Percentiles rank a stretch among this genome's conserved stretches.
phyloP scores from a whole-genome alignment of 1,284 basidiomycete species.

The Golubevia sp. region DNA sequence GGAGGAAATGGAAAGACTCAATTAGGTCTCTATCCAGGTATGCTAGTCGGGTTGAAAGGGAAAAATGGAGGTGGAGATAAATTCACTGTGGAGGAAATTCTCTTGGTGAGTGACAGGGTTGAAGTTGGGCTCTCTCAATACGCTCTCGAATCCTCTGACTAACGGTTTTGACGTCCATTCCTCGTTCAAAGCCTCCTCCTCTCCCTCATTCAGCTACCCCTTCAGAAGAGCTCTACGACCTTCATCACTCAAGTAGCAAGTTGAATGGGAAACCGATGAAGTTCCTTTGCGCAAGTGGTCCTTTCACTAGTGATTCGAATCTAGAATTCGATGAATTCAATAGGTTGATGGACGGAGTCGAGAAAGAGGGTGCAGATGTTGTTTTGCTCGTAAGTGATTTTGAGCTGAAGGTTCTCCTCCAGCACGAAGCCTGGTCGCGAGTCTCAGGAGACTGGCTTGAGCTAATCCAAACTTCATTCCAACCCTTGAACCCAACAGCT shows the following conservation, averaged over 20 bases:
- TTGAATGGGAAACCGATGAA: slow-evolving; percentile 19
- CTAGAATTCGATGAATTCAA: slow-evolving; percentile 49
- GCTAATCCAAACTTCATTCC: too few relatives aligned
- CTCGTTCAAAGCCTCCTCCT: slow-evolving; percentile 26
- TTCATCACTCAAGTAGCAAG: slow-evolving; percentile 12
- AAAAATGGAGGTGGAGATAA: slow-evolving; percentile 85
- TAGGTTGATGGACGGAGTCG: slow-evolving; percentile 36
- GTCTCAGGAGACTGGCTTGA: too few relatives aligned
- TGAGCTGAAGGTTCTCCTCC: slow-evolving; percentile 73
- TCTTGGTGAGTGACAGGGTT: slow-evolving; percentile 75
- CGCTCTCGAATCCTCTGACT: too few relatives aligned
- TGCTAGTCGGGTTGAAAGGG: slow-evolving; percentile 84
- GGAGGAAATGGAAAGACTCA: slow-evolving; percentile 3
- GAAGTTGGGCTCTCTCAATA: too few relatives aligned
- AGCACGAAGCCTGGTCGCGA: too few relatives aligned
- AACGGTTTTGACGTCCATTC: background rate
- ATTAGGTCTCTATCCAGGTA: slow-evolving; percentile 83
- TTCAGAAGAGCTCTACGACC: slow-evolving; percentile 20
- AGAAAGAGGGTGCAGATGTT: slow-evolving; percentile 17
- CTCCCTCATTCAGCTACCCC: slow-evolving; percentile 38
- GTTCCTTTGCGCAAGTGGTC: slow-evolving; percentile 33
- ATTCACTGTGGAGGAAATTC: slow-evolving; percentile 81
- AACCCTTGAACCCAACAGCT: too few relatives aligned
- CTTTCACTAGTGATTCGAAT: slow-evolving; percentile 31
- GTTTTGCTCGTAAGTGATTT: slow-evolving; percentile 18